Evolutionary conservation across 148 eudicot genomes (phyloP).

Genomic region (Amaranthus cruentus): DNA sequence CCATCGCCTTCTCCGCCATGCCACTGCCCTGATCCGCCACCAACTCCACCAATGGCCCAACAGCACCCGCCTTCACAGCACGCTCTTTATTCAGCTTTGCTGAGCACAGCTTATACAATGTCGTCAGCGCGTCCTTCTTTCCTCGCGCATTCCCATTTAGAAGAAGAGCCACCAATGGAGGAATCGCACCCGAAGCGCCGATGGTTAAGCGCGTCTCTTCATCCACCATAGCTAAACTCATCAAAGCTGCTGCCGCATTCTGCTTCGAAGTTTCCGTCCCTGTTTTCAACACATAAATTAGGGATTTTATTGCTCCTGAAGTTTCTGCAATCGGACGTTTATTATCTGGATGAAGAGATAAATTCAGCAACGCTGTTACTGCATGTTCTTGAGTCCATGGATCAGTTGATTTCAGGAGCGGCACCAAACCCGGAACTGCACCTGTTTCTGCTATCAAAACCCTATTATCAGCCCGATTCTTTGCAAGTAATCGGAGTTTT

Average conservation of each 20-base stretch:
- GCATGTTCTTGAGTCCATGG: constrained; percentile 85
- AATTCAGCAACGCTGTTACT: constrained; percentile 69
- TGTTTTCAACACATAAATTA: constrained; percentile 68
- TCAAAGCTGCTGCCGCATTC: constrained; percentile 75
- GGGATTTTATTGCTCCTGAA: constrained; percentile 52
- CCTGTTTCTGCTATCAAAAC: constrained; percentile 79
- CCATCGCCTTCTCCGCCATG: constrained; percentile 86
- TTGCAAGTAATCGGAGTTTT: constrained; percentile 64
- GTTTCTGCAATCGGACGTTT: constrained; percentile 37
- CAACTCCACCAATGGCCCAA: constrained; percentile 61
- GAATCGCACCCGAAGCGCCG: constrained; percentile 85
- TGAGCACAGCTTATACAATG: constrained; percentile 70
- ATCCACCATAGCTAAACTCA: constrained; percentile 65
- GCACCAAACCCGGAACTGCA: constrained; percentile 58
- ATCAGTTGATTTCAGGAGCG: constrained; percentile 55
- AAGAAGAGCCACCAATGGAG: constrained; percentile 61
- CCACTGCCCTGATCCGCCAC: constrained; percentile 55
- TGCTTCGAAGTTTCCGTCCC: constrained; percentile 83
- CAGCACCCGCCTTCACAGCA: constrained; percentile 74
- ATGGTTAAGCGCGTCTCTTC: constrained; percentile 68
- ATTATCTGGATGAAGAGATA: constrained; percentile 56
- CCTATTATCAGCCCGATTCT: constrained; percentile 77
- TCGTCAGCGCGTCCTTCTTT: constrained; percentile 84
- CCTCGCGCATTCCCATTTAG: constrained; percentile 58
- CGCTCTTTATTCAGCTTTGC: constrained; percentile 67